These are phyloP conservation scores for Eremothecium gossypii DNA, from an alignment of 1,139 yeast species.

Conservation along the genomic window DNA sequence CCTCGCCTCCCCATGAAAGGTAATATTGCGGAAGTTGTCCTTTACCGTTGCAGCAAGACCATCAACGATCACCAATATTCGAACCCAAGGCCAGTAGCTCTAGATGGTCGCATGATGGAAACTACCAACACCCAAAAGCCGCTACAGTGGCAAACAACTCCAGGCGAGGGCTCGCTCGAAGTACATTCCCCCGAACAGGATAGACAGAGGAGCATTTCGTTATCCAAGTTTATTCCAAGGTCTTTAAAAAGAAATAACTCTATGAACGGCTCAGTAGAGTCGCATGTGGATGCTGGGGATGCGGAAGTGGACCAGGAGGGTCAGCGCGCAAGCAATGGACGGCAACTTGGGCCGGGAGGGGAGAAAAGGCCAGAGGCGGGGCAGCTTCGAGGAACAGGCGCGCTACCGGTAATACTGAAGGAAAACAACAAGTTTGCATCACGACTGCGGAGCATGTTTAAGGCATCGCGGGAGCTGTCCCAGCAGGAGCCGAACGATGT, in stretches of 20 bases:
- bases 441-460: conserved; percentile 5
- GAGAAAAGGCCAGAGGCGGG: not conserved
- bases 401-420: not conserved
- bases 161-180: conserved; percentile 3
- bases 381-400: not conserved
- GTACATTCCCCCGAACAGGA: conserved; percentile 3
- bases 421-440: conserved; percentile 3
- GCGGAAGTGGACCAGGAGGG: not conserved
- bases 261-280: not conserved
- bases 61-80: too few species aligned
- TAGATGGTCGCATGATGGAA: not conserved
- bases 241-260: conserved; percentile 16
- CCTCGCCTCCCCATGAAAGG: too few species aligned
- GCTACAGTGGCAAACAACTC: not conserved
- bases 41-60: too few species aligned
- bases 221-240: conserved; percentile 23
- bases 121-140: not conserved
- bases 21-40: too few species aligned
- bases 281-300: not conserved
- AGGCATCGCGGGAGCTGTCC: not conserved
- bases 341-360: not conserved
- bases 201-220: conserved; percentile 24
- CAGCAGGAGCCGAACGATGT: not conserved
- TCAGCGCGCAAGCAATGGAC: not conserved
- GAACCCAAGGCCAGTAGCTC: not conserved